A percentile compares a stretch with the other conserved stretches of the same genome.
These are phyloP conservation scores for Colletotrichum zoysiae DNA, from an alignment of 2,329 filamentous ascomycete genomes.

Conservation along the genomic window DNA sequence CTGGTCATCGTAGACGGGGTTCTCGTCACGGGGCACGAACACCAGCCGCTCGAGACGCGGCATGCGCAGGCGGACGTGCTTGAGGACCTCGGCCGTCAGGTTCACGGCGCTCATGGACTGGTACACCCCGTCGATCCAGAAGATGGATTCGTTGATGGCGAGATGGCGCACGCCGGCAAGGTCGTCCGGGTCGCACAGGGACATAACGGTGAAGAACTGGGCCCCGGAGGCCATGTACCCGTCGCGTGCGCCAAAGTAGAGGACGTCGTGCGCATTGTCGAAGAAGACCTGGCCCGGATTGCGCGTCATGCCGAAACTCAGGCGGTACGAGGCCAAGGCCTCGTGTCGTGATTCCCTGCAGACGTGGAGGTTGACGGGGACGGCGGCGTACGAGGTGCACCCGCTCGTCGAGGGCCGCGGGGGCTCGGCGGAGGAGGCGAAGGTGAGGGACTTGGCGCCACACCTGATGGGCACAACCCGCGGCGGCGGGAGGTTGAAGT, in stretches of 20 bases:
- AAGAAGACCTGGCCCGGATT: constrained; percentile 58
- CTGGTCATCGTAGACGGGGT: constrained; percentile 49
- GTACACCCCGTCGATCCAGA: constrained; percentile 52
- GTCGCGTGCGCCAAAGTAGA: constrained; percentile 61
- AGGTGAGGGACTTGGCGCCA: constrained; percentile 49
- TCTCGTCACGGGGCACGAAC: constrained; percentile 58
- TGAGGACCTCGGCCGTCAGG: constrained; percentile 56
- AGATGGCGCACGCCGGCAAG: constrained; percentile 56
- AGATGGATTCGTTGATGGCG: constrained; percentile 60
- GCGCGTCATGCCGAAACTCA: constrained; percentile 57
- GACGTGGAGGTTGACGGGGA: constrained; percentile 60
- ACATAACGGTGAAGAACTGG: constrained; percentile 59
- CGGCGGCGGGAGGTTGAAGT: constrained; percentile 56
- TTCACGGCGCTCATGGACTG: constrained; percentile 55
- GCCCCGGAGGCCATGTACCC: constrained; percentile 61
- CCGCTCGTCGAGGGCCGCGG: constrained; percentile 46
- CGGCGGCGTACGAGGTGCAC: constrained; percentile 56
- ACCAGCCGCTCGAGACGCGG: constrained; percentile 57
- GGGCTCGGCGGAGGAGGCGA: constrained; percentile 22
- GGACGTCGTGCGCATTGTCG: constrained; percentile 56
- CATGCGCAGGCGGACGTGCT: constrained; percentile 54
- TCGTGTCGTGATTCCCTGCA: constrained; percentile 62
- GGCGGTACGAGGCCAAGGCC: constrained; percentile 56
- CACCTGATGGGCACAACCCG: constrained; percentile 60
- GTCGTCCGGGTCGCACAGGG: constrained; percentile 56